phyloP scores from a whole-genome alignment of 345 rosid species.

The Jatropha curcas region DNA sequence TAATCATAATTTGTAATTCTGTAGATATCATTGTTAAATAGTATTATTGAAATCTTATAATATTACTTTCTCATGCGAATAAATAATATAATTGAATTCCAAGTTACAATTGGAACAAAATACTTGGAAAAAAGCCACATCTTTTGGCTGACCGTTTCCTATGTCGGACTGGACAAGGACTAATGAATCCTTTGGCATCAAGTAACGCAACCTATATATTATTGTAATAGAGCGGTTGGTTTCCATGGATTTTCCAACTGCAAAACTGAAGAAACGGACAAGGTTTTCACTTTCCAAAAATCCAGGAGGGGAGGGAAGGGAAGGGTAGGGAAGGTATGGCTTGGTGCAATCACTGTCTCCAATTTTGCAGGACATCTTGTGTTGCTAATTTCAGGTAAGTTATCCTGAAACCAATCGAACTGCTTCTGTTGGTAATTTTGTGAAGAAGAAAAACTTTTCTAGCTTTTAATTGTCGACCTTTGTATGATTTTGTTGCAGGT shows the following conservation, averaged over 20 bases:
- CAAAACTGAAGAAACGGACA: too few relatives aligned
- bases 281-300: too few relatives aligned
- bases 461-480: neutral
- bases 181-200: neutral
- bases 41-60: too few relatives aligned
- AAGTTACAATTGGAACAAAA: too few relatives aligned
- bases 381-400: neutral
- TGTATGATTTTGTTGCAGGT: neutral
- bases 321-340: neutral
- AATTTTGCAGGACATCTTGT: neutral
- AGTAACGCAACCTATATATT: neutral
- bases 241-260: neutral
- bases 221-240: neutral
- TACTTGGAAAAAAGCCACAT: neutral
- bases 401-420: too few relatives aligned
- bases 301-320: neutral
- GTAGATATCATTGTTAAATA: too few relatives aligned
- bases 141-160: neutral
- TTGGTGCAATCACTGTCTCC: neutral
- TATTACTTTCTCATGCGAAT: too few relatives aligned
- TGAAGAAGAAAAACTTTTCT: neutral
- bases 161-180: neutral
- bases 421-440: neutral
- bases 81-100: too few relatives aligned
- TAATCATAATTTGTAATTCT: too few relatives aligned